These are phyloP conservation scores for Dentipellis fragilis DNA, from an alignment of 768 basidiomycete genomes.

Conservation along the genomic window DNA sequence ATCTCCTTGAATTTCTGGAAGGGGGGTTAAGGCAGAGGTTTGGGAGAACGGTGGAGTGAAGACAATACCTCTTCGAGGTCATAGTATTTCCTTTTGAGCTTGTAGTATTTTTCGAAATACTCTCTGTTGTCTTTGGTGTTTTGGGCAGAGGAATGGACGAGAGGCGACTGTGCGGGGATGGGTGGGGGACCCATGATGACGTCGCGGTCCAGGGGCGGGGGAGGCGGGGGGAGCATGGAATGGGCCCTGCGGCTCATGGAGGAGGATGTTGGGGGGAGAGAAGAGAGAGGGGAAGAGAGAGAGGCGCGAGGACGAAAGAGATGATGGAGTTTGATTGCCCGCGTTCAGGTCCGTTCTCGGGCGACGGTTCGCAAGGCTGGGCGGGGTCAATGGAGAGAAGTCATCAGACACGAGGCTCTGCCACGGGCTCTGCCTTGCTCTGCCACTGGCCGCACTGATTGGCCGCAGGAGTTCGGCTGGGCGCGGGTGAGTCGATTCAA, in stretches of 20 bases:
- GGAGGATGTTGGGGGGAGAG: slow-evolving; percentile 15
- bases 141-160: slow-evolving; percentile 19
- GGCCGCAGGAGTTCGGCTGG: not conserved
- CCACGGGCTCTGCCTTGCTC: no score
- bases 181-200: slow-evolving; percentile 43
- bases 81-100: slow-evolving; percentile 54
- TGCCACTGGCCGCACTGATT: no score
- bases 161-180: slow-evolving; percentile 24
- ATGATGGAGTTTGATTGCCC: not conserved
- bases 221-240: slow-evolving; percentile 14
- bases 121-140: slow-evolving; percentile 35
- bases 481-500: not conserved
- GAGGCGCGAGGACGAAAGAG: slow-evolving; percentile 4
- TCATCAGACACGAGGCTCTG: no score
- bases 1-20: slow-evolving; percentile 51
- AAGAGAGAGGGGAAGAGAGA: slow-evolving; percentile 11
- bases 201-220: slow-evolving; percentile 35
- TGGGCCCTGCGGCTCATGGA: slow-evolving; percentile 7
- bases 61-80: slow-evolving; percentile 58
- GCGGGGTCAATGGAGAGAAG: no score
- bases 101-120: slow-evolving; percentile 50
- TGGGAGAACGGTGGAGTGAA: not conserved
- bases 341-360: not conserved
- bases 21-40: not conserved
- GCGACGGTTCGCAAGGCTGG: not conserved